Percentiles rank a stretch among this genome's conserved stretches.
These are phyloP conservation scores for Clarireedia paspali DNA, from an alignment of 2,329 filamentous ascomycete species.

Conservation along the genomic window DNA sequence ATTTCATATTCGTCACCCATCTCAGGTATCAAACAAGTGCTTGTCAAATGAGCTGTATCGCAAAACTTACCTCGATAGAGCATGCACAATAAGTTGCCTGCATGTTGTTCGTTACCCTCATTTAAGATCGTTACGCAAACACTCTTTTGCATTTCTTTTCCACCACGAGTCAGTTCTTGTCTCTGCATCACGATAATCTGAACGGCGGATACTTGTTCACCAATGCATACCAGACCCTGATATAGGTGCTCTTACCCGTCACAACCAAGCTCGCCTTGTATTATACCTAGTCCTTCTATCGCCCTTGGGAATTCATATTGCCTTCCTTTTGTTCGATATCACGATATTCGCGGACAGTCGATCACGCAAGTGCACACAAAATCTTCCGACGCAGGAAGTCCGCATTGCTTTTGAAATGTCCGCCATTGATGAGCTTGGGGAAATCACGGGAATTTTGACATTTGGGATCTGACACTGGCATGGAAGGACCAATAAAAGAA, in stretches of 20 bases:
- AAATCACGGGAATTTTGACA: neutral
- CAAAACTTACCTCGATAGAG: neutral
- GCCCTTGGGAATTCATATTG: neutral
- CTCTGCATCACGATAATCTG: slow-evolving; percentile 12
- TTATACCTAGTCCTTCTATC: too few species aligned
- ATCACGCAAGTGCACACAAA: neutral
- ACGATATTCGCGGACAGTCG: too few species aligned
- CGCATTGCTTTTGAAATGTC: too few species aligned
- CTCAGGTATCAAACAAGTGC: too few species aligned
- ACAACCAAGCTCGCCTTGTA: neutral
- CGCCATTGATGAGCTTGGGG: neutral
- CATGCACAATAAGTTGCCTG: neutral
- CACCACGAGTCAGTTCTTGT: slow-evolving; percentile 1
- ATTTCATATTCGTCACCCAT: neutral
- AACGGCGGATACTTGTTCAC: slow-evolving; percentile 2
- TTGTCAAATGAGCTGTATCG: too few species aligned
- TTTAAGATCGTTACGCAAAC: neutral
- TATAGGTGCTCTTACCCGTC: slow-evolving; percentile 5
- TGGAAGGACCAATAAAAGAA: neutral
- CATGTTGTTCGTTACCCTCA: neutral
- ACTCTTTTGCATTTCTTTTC: neutral
- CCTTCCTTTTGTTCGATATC: neutral
- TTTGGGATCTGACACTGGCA: neutral
- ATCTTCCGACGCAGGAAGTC: neutral
- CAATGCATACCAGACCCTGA: slow-evolving; percentile 4